Percentiles rank a stretch among this genome's conserved stretches.
These are phyloP conservation scores for Plasmodium ovale DNA, from an alignment of 169 alveolate genomes.

Conservation along the genomic window DNA sequence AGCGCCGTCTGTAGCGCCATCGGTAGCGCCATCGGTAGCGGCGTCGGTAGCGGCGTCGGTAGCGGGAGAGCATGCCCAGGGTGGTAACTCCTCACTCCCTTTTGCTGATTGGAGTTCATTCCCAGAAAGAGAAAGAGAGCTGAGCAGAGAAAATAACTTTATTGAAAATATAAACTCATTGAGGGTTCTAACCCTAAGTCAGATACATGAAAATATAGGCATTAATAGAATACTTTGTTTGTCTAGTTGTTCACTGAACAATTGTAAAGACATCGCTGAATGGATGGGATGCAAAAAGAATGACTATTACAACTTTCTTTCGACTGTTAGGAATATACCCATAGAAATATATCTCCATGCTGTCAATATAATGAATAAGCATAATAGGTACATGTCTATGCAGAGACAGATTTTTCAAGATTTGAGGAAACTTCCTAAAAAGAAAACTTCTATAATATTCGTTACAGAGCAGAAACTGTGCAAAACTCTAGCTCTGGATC, in stretches of 20 bases:
- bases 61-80: background rate
- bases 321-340: constrained; percentile 89
- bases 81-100: background rate
- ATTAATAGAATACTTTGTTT: constrained; percentile 48
- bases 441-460: constrained; percentile 90
- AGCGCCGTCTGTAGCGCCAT: background rate
- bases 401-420: constrained; percentile 76
- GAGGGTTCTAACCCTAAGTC: constrained; percentile 7
- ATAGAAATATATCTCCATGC: constrained; percentile 80
- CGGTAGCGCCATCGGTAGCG: constrained; percentile 11
- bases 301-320: constrained; percentile 86
- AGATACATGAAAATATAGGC: constrained; percentile 32
- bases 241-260: constrained; percentile 79
- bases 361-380: constrained; percentile 68
- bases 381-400: constrained; percentile 72
- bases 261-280: constrained; percentile 88
- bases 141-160: background rate
- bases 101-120: background rate
- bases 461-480: constrained; percentile 96
- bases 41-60: background rate
- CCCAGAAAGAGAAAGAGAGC: background rate
- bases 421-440: constrained; percentile 72
- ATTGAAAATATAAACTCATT: constrained; percentile 18
- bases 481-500: constrained; percentile 94
- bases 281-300: constrained; percentile 90